Base-by-base conservation (phyloP, 257 asterid genomes). In the Gynochthodes officinalis region DNA sequence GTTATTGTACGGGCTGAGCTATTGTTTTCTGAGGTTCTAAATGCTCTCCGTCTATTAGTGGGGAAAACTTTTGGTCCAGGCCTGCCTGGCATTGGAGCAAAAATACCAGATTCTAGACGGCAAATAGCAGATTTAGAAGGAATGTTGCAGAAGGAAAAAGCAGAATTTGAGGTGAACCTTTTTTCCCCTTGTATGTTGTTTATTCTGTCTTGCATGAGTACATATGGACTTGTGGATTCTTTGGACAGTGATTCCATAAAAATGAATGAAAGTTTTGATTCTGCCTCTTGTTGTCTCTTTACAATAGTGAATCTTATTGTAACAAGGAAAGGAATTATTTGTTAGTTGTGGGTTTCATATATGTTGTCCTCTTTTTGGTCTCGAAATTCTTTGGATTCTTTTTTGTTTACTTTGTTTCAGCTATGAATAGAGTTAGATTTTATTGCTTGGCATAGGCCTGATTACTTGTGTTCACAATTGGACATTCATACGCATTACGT, bases 1-100 rank as follows among this genome's bases (percentile, higher is more conserved):
- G 95, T 94, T 57, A 78, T 82, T 77, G 88, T 80, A 54, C 81
- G 90, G 68, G 96, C 97, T 27, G 96, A 91, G 79, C 89, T 86
- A 76, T 83, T 94, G 83, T 94, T 94, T 81, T 86, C 96, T 33
- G 97, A 94, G 82, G 92, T 89, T 71, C 82, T 82, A 58, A 87
- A 80, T 76, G 84, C 89, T 76, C 86, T 94, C 75, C 82, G 84
- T 67, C 82, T 28, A 70, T 75, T 91, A 77, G 79, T 66, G 60
- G 89, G 83, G 82, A 84, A 80, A 80, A 84, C 76, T 72, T 72
- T 72, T 54, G 82, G 86, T 49, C 32, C 64, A 50, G 76, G 79
- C 65, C 71, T 55, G 72, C 72, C 52, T 25, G 70, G 70, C 69
- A 74, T 75, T 73, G 73, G 79, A 58, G 30, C 30, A 69, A 86